Evolutionary conservation across 805 yeast species (phyloP), one percentile per base, ranked within the genome.

Genomic region (Starmera amethionina): DNA sequence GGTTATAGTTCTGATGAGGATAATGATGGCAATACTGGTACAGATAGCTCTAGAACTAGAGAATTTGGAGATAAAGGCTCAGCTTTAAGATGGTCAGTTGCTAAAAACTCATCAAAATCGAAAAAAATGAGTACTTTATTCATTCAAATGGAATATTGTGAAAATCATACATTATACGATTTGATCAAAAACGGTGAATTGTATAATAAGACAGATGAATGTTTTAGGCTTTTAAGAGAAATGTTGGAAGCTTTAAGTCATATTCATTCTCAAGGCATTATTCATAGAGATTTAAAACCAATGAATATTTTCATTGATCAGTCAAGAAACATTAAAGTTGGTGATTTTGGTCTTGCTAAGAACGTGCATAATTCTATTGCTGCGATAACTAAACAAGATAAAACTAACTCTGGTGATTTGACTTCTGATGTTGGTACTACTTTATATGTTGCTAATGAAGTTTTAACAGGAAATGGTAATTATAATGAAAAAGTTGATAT

Each of bases 111-210:
- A 40, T 35, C 42, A 34, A 44, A 33, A 36, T 46, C 16, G 14
- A 65, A 64, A 42, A 59, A 64, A 35, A 67, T 67, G 46, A 82
- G 89, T 40, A 87, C 95, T 0, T 62, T 93, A 28, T 93, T 85
- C 57, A 93, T 93, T 49, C 99, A 93, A 56, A 93, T 93, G 99
- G 98, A 93, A 59, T 93, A 93, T 52, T 93, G 99, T 62, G 98
- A 93, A 54, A 93, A 90, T 55, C 86, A 85, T 42, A 90, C 99
- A 0, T 62, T 93, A 27, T 73, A 74, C 39, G 96, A 93, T 61
- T 64, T 93, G 45, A 90, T 93, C 36, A 74, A 70, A 40, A 73
- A 76, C 33, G 85, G 81, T 42, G 88, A 87, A 0, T 66, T 93
- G 11, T 83, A 80, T 5, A 64, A 64, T 9, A 76, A 83, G 37